These are phyloP conservation scores for Carallia brachiata DNA, from an alignment of 345 rosid species.

Conservation along the genomic window DNA sequence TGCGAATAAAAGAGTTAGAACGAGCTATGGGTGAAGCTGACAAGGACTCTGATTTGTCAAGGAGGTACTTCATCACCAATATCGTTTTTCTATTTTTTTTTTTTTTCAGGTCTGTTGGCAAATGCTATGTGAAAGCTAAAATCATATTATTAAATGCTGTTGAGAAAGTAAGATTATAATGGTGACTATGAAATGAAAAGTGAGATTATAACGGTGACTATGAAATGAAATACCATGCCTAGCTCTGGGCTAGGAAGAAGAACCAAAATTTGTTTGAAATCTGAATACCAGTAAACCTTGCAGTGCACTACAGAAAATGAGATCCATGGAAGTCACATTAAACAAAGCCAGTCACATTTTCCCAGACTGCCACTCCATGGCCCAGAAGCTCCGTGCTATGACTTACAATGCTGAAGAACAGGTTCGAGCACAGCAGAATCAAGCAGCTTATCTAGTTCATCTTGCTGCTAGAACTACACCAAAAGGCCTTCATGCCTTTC, in stretches of 20 bases:
- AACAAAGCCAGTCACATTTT: conserved; percentile 53
- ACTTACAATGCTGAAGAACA: conserved; percentile 68
- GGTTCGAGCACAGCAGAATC: conserved; percentile 61
- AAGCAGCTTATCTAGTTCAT: conserved; percentile 55
- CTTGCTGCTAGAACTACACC: conserved; percentile 34
- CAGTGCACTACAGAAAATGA: conserved; percentile 70
- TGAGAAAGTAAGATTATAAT: not conserved
- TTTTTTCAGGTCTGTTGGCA: not conserved
- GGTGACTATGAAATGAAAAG: not conserved
- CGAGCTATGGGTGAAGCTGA: conserved; percentile 51
- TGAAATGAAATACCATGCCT: not conserved
- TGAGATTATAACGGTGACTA: not conserved
- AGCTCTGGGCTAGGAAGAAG: not conserved
- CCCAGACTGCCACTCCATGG: conserved; percentile 67
- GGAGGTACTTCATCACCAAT: conserved; percentile 43
- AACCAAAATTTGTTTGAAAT: conserved; percentile 12
- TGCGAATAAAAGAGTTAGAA: conserved; percentile 69
- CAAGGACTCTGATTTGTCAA: conserved; percentile 73
- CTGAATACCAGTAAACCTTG: conserved; percentile 27
- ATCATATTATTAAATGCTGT: not conserved
- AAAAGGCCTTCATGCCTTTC: conserved; percentile 35
- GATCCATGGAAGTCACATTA: conserved; percentile 54
- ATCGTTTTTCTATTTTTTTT: not conserved
- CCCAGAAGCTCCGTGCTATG: conserved; percentile 74
- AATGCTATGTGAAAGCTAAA: not conserved